phyloP scores from a whole-genome alignment of 2,329 filamentous ascomycete genomes.

The Paraphoma sp. region DNA sequence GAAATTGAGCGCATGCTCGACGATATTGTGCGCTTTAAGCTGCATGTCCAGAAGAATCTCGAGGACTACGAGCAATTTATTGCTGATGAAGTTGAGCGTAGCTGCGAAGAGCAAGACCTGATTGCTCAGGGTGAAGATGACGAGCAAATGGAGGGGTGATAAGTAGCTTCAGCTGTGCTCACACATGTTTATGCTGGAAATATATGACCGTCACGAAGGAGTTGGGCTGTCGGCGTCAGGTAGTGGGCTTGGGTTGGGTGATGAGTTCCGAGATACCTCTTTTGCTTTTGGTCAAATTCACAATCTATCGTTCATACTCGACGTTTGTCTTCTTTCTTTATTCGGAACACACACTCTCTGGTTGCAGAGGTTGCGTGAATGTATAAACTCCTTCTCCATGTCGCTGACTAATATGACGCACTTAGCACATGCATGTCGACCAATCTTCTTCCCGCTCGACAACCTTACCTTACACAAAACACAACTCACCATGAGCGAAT shows the following conservation, averaged over 20 bases:
- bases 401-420: conserved; percentile 21
- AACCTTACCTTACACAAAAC: background rate
- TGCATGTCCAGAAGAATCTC: conserved; percentile 89
- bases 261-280: conserved; percentile 15
- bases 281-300: conserved; percentile 7
- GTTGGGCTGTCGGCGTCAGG: background rate
- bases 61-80: conserved; percentile 96
- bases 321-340: background rate
- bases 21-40: conserved; percentile 98
- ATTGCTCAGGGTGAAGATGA: conserved; percentile 38
- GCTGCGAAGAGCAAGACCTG: conserved; percentile 59
- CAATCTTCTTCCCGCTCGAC: background rate
- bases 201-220: conserved; percentile 11
- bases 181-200: background rate
- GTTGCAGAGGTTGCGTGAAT: background rate
- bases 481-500: conserved; percentile 31
- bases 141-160: conserved; percentile 31
- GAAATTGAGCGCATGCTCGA: conserved; percentile 96
- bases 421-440: background rate
- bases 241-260: conserved; percentile 1
- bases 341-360: background rate
- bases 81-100: conserved; percentile 82
- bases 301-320: conserved; percentile 8
- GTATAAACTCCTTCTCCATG: background rate
- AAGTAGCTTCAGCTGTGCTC: background rate